A percentile compares a stretch with the other conserved stretches of the same genome.
Evolutionary conservation across 2,329 filamentous ascomycete genomes (phyloP).

Genomic region (Hymenoscyphus occultus): DNA sequence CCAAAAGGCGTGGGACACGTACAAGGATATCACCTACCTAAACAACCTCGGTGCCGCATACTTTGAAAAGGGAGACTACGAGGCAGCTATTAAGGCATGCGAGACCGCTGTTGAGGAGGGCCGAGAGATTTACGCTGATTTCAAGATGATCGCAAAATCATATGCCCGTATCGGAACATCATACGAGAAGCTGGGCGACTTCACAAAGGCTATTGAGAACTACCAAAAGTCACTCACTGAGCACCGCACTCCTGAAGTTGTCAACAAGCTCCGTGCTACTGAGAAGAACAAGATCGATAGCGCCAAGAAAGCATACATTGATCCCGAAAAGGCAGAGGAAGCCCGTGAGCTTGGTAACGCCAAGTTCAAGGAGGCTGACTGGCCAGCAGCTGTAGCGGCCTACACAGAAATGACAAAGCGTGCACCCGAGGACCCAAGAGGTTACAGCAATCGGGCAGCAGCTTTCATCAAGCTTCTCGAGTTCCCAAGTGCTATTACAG

Average conservation of each 20-base stretch:
- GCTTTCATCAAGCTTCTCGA: constrained; percentile 96
- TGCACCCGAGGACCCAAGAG: constrained; percentile 84
- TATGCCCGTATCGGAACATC: constrained; percentile 92
- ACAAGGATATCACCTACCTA: constrained; percentile 96
- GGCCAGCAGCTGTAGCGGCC: constrained; percentile 89
- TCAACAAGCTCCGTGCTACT: constrained; percentile 85
- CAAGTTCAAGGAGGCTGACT: constrained; percentile 96
- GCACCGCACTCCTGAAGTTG: constrained; percentile 90
- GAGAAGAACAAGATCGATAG: constrained; percentile 82
- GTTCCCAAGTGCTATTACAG: constrained; percentile 88
- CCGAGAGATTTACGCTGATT: constrained; percentile 85
- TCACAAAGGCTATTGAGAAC: constrained; percentile 76
- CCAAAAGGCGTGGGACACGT: constrained; percentile 85
- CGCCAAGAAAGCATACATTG: constrained; percentile 77
- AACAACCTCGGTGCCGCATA: constrained; percentile 94
- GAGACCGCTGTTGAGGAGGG: constrained; percentile 87
- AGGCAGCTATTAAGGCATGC: constrained; percentile 82
- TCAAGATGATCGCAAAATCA: constrained; percentile 98
- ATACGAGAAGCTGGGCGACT: constrained; percentile 85
- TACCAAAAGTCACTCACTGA: constrained; percentile 95
- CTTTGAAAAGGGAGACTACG: constrained; percentile 94
- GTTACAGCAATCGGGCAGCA: constrained; percentile 95
- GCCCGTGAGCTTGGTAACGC: constrained; percentile 91
- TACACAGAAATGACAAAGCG: constrained; percentile 98
- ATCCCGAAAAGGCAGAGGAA: constrained; percentile 89